Percentiles rank a stretch among this genome's conserved stretches.
Evolutionary conservation across 2,329 filamentous ascomycete genomes (phyloP).

Genomic region (Byssoonygena ceratinophila): DNA sequence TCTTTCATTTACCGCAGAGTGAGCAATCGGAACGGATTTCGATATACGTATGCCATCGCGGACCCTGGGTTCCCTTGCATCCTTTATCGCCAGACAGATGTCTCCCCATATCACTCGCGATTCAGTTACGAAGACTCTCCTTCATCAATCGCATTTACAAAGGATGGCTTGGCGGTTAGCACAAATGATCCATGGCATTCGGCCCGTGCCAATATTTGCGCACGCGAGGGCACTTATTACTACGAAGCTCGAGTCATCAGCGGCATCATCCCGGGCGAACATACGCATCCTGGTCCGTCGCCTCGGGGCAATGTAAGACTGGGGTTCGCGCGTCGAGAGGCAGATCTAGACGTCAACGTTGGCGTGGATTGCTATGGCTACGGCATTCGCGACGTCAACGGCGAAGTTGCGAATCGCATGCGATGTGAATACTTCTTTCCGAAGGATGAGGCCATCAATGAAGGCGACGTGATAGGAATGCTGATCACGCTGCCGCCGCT

Average conservation of each 20-base stretch:
- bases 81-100: constrained; percentile 81
- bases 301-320: constrained; percentile 40
- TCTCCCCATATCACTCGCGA: constrained; percentile 68
- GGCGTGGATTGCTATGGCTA: constrained; percentile 94
- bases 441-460: constrained; percentile 63
- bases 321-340: constrained; percentile 39
- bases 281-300: constrained; percentile 18
- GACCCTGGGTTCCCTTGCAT: constrained; percentile 81
- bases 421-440: constrained; percentile 84
- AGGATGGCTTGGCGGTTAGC: constrained; percentile 63
- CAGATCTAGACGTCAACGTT: constrained; percentile 47
- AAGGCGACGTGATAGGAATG: constrained; percentile 88
- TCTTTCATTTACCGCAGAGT: constrained; percentile 31
- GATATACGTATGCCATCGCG: constrained; percentile 82
- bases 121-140: constrained; percentile 91
- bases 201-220: constrained; percentile 79
- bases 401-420: constrained; percentile 88
- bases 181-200: constrained; percentile 91
- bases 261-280: constrained; percentile 40
- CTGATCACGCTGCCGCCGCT: constrained; percentile 86
- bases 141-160: constrained; percentile 71
- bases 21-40: constrained; percentile 62
- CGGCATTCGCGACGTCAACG: constrained; percentile 76
- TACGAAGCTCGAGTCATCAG: constrained; percentile 86
- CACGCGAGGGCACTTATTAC: constrained; percentile 81